Evolutionary conservation across 306 rosid genomes (phyloP).

Genomic region (Acacia acuminata): DNA sequence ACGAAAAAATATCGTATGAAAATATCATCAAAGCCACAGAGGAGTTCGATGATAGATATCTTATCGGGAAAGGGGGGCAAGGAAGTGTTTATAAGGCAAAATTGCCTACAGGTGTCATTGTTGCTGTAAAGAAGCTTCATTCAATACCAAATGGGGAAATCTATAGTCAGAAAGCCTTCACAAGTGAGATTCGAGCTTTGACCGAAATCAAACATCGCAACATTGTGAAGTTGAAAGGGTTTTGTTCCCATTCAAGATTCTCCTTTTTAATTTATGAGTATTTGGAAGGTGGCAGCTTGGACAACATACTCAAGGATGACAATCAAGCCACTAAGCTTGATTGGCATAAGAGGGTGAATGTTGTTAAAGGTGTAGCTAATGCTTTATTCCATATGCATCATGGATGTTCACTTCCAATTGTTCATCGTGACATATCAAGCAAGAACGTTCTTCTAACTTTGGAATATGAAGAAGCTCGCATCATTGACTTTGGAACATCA

Average conservation of each 20-base stretch:
- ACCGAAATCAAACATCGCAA: neutral
- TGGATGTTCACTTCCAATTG: no score
- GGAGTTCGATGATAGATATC: neutral
- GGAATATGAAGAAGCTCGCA: neutral
- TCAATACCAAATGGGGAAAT: neutral
- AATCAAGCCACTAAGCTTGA: neutral
- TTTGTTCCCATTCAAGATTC: slow-evolving; percentile 9
- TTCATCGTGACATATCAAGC: no score
- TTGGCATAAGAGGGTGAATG: neutral
- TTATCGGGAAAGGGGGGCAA: slow-evolving; percentile 1
- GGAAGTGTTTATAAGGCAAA: slow-evolving; percentile 24
- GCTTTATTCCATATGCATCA: no score
- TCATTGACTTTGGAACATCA: neutral
- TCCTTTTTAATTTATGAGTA: slow-evolving; percentile 19
- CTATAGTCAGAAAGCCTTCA: neutral
- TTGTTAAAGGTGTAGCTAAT: neutral
- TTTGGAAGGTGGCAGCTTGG: neutral
- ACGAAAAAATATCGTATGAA: neutral
- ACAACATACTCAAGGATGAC: neutral
- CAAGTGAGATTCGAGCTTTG: neutral
- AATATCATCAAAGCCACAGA: slow-evolving; percentile 7
- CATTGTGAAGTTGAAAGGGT: neutral
- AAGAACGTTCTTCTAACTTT: neutral
- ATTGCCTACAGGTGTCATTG: neutral
- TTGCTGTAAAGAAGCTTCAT: slow-evolving; percentile 20